These are phyloP conservation scores for Nigrospora sphaerica DNA, from an alignment of 2,329 filamentous ascomycete genomes.

Conservation along the genomic window DNA sequence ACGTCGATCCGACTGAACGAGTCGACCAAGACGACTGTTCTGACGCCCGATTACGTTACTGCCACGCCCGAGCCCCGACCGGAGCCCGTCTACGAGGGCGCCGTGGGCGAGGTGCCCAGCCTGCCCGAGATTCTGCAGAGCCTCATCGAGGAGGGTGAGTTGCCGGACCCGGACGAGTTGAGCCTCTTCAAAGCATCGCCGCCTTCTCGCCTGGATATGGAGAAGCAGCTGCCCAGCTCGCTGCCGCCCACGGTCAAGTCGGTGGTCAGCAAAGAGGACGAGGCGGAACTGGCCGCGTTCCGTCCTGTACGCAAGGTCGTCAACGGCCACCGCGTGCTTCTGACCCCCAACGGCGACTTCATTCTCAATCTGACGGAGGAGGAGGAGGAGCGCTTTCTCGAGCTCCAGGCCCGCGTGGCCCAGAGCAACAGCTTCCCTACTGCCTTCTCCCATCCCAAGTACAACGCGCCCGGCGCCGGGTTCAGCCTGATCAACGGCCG, in stretches of 20 bases:
- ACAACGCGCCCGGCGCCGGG: slow-evolving; percentile 48
- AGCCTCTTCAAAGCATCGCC: slow-evolving; percentile 30
- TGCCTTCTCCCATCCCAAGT: slow-evolving; percentile 47
- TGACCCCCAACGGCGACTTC: slow-evolving; percentile 71
- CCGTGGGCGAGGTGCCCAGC: slow-evolving; percentile 22
- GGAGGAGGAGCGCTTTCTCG: slow-evolving; percentile 64
- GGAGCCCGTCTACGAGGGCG: slow-evolving; percentile 20
- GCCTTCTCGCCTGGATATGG: slow-evolving; percentile 25
- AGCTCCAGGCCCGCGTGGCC: slow-evolving; percentile 56
- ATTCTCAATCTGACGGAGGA: slow-evolving; percentile 63
- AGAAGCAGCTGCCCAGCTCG: slow-evolving; percentile 16
- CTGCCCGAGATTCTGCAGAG: slow-evolving; percentile 28
- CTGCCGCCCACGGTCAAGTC: slow-evolving; percentile 34
- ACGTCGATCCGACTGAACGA: slow-evolving; percentile 24
- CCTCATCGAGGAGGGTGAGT: slow-evolving; percentile 24
- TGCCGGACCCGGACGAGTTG: slow-evolving; percentile 28
- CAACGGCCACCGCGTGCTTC: slow-evolving; percentile 60
- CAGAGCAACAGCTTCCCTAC: slow-evolving; percentile 42
- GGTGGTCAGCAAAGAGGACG: slow-evolving; percentile 46
- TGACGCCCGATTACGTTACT: slow-evolving; percentile 25
- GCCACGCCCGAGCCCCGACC: slow-evolving; percentile 16
- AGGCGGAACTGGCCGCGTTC: slow-evolving; percentile 46
- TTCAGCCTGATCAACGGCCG: slow-evolving; percentile 59
- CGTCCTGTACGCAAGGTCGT: slow-evolving; percentile 54
- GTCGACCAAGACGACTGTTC: slow-evolving; percentile 25